Evolutionary conservation across 257 asterid genomes (phyloP).

Genomic region (Verbena officinalis): DNA sequence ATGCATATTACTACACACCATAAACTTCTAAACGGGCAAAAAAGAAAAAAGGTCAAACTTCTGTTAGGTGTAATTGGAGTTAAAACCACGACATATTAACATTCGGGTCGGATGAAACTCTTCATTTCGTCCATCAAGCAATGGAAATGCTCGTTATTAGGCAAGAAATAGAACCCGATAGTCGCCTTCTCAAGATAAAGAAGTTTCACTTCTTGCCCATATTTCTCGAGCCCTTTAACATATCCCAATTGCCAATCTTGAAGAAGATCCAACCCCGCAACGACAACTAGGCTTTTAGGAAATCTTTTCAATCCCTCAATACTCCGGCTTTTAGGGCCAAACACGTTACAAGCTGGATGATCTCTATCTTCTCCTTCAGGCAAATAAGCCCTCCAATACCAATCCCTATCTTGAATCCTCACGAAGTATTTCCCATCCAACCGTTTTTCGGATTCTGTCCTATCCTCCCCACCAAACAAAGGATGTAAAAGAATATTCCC

Average conservation of each 20-base stretch:
- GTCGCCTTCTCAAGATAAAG: conserved; percentile 54
- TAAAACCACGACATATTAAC: conserved; percentile 26
- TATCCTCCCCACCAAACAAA: conserved; percentile 51
- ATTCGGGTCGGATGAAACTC: conserved; percentile 44
- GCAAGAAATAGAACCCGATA: conserved; percentile 61
- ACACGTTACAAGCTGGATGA: conserved; percentile 56
- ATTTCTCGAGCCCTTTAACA: conserved; percentile 50
- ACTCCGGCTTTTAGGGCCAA: conserved; percentile 40
- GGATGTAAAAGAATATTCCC: conserved; percentile 59
- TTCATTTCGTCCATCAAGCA: conserved; percentile 49
- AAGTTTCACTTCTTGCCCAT: conserved; percentile 48
- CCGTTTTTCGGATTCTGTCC: conserved; percentile 48
- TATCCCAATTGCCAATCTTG: conserved; percentile 57
- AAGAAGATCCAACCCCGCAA: conserved; percentile 56
- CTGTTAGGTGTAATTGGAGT: conserved; percentile 28
- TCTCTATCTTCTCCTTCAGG: conserved; percentile 59
- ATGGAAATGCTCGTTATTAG: conserved; percentile 53
- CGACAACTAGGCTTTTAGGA: conserved; percentile 54
- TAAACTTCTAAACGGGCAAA: conserved; percentile 29
- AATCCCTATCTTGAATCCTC: conserved; percentile 52
- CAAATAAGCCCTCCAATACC: conserved; percentile 62
- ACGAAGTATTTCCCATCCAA: conserved; percentile 59
- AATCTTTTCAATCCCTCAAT: conserved; percentile 35
- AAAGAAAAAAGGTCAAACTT: conserved; percentile 37
- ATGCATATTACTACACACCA: conserved; percentile 44